phyloP scores from a whole-genome alignment of 1,284 basidiomycete genomes.

The Ustilago tritici region DNA sequence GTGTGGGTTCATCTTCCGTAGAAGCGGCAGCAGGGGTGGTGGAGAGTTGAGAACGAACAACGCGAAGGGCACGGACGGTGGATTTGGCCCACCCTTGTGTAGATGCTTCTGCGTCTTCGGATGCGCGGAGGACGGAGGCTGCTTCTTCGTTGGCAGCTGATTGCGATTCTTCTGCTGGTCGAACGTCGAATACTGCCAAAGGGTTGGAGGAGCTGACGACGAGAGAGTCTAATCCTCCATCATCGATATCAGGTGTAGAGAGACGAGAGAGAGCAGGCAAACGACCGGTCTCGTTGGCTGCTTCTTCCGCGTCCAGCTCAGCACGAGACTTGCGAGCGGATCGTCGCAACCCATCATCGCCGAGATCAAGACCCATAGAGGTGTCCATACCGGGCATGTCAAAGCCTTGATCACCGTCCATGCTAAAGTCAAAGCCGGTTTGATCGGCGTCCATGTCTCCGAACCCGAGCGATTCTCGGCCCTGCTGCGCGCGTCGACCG shows the following conservation, averaged over 20 bases:
- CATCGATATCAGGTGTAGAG: slow-evolving; percentile 74
- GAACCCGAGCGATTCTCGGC: slow-evolving; percentile 43
- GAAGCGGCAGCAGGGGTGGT: slow-evolving; percentile 64
- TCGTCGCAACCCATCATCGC: slow-evolving; percentile 43
- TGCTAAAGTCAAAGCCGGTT: slow-evolving; percentile 32
- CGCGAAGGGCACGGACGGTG: slow-evolving; percentile 86
- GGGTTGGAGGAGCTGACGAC: slow-evolving; percentile 81
- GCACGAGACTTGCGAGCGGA: slow-evolving; percentile 43
- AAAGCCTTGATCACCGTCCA: slow-evolving; percentile 32
- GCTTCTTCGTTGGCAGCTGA: slow-evolving; percentile 66
- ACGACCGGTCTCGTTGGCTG: slow-evolving; percentile 36
- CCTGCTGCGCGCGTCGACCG: slow-evolving; percentile 33
- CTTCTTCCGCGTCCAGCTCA: slow-evolving; percentile 33
- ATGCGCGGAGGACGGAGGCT: slow-evolving; percentile 70
- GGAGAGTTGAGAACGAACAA: slow-evolving; percentile 80
- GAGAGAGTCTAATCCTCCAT: slow-evolving; percentile 73
- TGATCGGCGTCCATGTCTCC: slow-evolving; percentile 44
- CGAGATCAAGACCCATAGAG: slow-evolving; percentile 29
- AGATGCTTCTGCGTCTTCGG: slow-evolving; percentile 72
- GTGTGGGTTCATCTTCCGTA: slow-evolving; percentile 13
- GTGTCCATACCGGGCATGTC: slow-evolving; percentile 39
- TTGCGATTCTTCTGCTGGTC: slow-evolving; percentile 70
- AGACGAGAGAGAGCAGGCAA: slow-evolving; percentile 59
- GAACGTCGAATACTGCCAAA: slow-evolving; percentile 83
- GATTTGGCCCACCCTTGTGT: slow-evolving; percentile 82